Evolutionary conservation across 1,284 basidiomycete species (phyloP), one percentile per base, ranked within the genome.

Genomic region (Papiliotrema laurentii): DNA sequence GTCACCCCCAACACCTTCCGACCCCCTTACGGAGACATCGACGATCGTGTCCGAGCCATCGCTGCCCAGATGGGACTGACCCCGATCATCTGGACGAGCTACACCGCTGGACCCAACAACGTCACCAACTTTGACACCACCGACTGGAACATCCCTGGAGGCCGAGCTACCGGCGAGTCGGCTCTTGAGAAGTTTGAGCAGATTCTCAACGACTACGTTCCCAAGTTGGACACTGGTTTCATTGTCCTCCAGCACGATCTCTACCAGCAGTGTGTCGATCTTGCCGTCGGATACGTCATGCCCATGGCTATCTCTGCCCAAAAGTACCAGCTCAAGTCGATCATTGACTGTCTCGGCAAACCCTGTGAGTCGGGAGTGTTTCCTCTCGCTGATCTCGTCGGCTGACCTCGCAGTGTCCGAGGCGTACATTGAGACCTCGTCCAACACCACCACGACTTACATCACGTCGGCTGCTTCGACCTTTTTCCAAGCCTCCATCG

Each of bases 41-140:
- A 94, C 72, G 87, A 94, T 73, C 88, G 90, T 64, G 88, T 94
- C 45, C 86, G 90, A 57, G 86, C 84, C 36, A 89, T 94, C 66
- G 77, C 83, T 36, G 66, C 66, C 19, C 66, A 69, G 57, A 67
- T 72, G 61, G 66, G 66, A 38, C 53, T 73, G 19, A 72, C 72
- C 4, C 67, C 67, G 30, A 69, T 72, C 56, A 72, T 75, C 61
- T 74, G 68, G 71, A 64, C 71, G 45, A 55, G 55, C 25, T 43
- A 43, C 41, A 47, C 58, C 55, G 55, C 42, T 14, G 54, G 50
- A 28, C 58, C 65, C 51, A 59, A 60, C 26, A 76, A 74, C 49
- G 55, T 51, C 19, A 58, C 57, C 55, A 79, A 83, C 47, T 90
- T 89, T 62, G 89, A 92, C 68, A 91, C 89, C 48, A 69, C 69